Base-by-base conservation (phyloP, 192 early-diverging fungal genomes). In the Backusella sp. region DNA sequence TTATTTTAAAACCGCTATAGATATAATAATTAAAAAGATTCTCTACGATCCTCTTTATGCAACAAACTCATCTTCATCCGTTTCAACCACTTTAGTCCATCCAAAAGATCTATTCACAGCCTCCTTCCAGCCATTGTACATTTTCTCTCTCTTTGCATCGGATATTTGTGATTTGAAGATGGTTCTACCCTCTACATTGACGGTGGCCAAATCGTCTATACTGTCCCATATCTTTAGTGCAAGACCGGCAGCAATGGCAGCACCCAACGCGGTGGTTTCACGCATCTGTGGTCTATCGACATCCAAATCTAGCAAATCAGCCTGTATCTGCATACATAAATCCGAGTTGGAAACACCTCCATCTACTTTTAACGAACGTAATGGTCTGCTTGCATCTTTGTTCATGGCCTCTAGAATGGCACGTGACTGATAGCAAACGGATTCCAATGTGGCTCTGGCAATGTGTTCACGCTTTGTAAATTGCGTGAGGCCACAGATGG, bases 311-410 rank as follows among this genome's bases (percentile, higher is more conserved):
- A 94, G 77, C 65, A 96, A 87, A 76, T 98, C 90, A 15, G 96
- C 90, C 85, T 97, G 95, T 68, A 98, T 85, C 83, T 98, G 95
- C 96, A 98, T 98, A 70, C 90, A 88, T 42, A 94, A 67, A 73
- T 96, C 93, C 30, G 96, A 96, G 82, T 94, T 94, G 36, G 94
- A 95, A 80, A 98, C 82, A 12, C 96, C 96, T n/a, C 96, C 96
- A 77, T 98, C 96, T n/a, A 96, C 96, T 41, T 93, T 91, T 19
- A 98, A 85, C n/a, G 86, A 74, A 23, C 85, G 83, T 69, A 98
- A 85, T 3, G 90, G 89, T 6, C 80, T 79, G 71, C 90, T 88
- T 17, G 88, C 87, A 72, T 96, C 95, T 30, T 85, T 84, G 82
- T 95, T 93, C 94, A 97, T 98, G 53, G 94, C 94, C 12, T 97